Conservation (phyloP, 139 green algal species). For the Chlamydomonas incerta region DNA sequence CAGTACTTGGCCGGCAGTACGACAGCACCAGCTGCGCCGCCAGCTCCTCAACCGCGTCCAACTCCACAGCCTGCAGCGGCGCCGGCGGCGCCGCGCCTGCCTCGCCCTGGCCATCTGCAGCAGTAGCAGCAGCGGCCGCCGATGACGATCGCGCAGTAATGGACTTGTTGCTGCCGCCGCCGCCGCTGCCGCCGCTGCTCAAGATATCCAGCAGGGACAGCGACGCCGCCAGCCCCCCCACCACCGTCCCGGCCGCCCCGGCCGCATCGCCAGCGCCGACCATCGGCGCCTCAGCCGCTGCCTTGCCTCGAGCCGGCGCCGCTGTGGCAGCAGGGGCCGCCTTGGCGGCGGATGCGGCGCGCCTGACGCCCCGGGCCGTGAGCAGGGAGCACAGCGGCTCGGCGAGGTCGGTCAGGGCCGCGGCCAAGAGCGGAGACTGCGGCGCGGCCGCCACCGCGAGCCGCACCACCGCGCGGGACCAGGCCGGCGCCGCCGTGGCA, state of each 20-base stretch:
- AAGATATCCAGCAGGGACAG: neutral
- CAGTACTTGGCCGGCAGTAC: neutral
- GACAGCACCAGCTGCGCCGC: slow-evolving; percentile 2
- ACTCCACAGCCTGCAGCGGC: neutral
- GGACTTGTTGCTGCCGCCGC: neutral
- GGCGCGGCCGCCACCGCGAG: neutral
- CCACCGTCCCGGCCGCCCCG: neutral
- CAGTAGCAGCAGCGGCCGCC: too few species aligned
- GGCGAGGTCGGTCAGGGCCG: neutral
- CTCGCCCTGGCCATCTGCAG: too few species aligned
- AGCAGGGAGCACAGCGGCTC: neutral
- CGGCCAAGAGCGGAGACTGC: neutral
- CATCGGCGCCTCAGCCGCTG: too few species aligned
- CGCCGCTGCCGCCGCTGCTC: neutral
- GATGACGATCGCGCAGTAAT: too few species aligned
- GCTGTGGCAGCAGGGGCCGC: too few species aligned
- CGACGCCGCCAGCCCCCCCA: neutral
- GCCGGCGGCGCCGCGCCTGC: too few species aligned
- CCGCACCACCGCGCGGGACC: neutral
- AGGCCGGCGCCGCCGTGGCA: neutral
- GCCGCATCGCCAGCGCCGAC: too few species aligned
- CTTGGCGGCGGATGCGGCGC: neutral
- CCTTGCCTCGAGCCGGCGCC: too few species aligned
- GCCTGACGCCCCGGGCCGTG: too few species aligned
- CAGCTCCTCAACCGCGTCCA: slow-evolving; percentile 9